Conservation (phyloP, 345 rosid species). For the Eucalyptus tenuipes region DNA sequence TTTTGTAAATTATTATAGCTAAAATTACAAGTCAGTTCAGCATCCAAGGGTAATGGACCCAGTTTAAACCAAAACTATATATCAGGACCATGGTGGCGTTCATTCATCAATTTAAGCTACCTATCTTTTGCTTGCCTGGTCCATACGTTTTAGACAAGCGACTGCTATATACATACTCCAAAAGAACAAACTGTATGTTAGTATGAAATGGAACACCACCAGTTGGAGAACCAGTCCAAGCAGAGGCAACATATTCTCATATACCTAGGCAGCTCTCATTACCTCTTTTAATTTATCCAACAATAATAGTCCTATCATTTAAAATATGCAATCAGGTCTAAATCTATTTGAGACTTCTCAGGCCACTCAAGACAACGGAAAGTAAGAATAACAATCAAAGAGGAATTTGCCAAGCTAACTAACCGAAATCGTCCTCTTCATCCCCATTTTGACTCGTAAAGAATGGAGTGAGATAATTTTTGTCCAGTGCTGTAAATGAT, state of each 20-base stretch:
- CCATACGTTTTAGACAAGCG: neutral
- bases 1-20: neutral
- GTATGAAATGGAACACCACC: neutral
- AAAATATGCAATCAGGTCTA: neutral
- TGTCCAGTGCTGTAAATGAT: constrained; percentile 67
- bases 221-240: neutral
- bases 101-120: neutral
- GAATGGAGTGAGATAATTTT: constrained; percentile 74
- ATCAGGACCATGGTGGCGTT: neutral
- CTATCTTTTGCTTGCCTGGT: neutral
- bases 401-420: neutral
- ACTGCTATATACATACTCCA: neutral
- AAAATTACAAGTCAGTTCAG: neutral
- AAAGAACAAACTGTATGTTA: neutral
- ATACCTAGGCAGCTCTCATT: neutral
- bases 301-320: neutral
- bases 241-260: neutral
- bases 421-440: constrained; percentile 46
- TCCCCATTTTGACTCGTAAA: constrained; percentile 81
- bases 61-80: neutral
- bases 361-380: neutral
- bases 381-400: neutral
- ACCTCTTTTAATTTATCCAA: neutral
- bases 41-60: neutral
- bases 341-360: neutral